These are phyloP conservation scores for Phyllosticta citriasiana DNA, from an alignment of 2,329 filamentous ascomycete genomes.

Conservation along the genomic window DNA sequence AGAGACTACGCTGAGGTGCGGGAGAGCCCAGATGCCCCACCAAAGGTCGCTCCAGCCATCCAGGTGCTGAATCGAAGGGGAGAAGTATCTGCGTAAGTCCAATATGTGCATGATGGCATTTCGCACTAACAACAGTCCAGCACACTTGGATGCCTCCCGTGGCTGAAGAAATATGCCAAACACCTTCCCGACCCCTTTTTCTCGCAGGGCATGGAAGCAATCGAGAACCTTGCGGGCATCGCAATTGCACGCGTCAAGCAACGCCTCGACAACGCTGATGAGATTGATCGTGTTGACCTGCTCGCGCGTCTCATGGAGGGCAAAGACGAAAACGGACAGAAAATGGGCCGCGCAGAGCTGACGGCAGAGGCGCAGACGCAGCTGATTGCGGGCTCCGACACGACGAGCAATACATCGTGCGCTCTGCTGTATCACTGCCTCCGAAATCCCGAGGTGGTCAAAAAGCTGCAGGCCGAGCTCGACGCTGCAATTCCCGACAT, in stretches of 20 bases:
- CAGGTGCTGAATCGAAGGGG: conserved; percentile 82
- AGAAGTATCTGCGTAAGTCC: conserved; percentile 59
- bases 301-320: conserved; percentile 78
- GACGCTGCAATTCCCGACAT: conserved; percentile 56
- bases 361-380: conserved; percentile 86
- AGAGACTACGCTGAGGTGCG: conserved; percentile 68
- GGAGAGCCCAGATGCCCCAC: conserved; percentile 47
- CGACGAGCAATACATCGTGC: conserved; percentile 70
- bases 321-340: conserved; percentile 67
- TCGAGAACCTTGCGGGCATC: conserved; percentile 76
- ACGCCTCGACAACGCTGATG: conserved; percentile 56
- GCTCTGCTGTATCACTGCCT: conserved; percentile 71
- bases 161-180: conserved; percentile 67
- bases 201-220: conserved; percentile 59
- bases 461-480: conserved; percentile 65
- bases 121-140: conserved; percentile 17
- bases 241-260: conserved; percentile 72
- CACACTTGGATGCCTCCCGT: conserved; percentile 63
- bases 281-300: conserved; percentile 63
- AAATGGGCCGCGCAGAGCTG: conserved; percentile 66
- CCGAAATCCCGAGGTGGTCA: conserved; percentile 58
- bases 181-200: conserved; percentile 80
- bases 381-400: conserved; percentile 71
- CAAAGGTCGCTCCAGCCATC: conserved; percentile 67
- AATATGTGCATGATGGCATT: not conserved